Conservation (phyloP, 352 stramenopile genomes). For the Pythium aquatile region DNA sequence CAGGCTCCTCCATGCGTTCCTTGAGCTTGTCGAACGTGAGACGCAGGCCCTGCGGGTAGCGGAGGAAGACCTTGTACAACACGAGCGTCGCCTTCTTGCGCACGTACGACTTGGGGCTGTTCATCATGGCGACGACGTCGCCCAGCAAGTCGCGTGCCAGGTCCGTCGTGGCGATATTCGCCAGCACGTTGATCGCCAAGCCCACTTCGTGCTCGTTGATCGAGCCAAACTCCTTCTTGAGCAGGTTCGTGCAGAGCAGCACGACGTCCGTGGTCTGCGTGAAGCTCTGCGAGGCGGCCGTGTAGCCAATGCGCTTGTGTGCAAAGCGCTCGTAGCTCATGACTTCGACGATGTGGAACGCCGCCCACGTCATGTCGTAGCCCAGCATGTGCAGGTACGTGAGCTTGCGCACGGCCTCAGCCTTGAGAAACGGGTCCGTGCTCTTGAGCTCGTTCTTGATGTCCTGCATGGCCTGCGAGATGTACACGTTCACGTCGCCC, state of each 20-base stretch:
- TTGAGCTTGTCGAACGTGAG: slow-evolving; percentile 98
- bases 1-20: slow-evolving; percentile 93
- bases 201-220: slow-evolving; percentile 96
- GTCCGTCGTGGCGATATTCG: slow-evolving; percentile 98
- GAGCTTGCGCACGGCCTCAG: slow-evolving; percentile 96
- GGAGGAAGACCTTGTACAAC: slow-evolving; percentile 98
- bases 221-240: slow-evolving; percentile 97
- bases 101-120: slow-evolving; percentile 95
- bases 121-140: slow-evolving; percentile 91
- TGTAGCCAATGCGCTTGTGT: slow-evolving; percentile 97
- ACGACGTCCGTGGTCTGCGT: slow-evolving; percentile 98
- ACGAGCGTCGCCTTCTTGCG: slow-evolving; percentile 98
- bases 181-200: slow-evolving; percentile 97
- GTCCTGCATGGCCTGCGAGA: slow-evolving; percentile 96
- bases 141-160: slow-evolving; percentile 92
- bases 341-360: slow-evolving; percentile 98
- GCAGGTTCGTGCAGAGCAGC: slow-evolving; percentile 97
- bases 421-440: slow-evolving; percentile 96
- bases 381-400: slow-evolving; percentile 98
- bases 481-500: slow-evolving; percentile 95
- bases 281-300: slow-evolving; percentile 95
- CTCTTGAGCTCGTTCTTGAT: slow-evolving; percentile 98
- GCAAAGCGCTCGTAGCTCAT: slow-evolving; percentile 96
- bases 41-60: slow-evolving; percentile 96
- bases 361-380: slow-evolving; percentile 98